Evolutionary conservation across 805 yeast genomes (phyloP), one percentile per base, ranked within the genome.

Genomic region (Ogataea trehalophila): DNA sequence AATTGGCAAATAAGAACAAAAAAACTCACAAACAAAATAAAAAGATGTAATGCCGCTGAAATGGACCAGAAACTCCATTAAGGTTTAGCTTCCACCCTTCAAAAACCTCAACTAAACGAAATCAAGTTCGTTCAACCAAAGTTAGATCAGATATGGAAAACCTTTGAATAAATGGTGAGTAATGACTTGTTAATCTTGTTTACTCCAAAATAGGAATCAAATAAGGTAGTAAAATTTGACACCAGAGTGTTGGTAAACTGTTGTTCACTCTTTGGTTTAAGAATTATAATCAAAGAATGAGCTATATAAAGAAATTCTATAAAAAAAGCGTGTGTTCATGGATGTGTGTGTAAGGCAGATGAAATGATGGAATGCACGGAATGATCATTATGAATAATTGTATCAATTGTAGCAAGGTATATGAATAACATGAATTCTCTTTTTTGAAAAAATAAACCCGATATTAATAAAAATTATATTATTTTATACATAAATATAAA

Each of bases 201-300:
- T 84, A 90, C 90, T 72, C 85, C 80, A 81, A 83, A 87, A 87
- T 86, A 84, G 95, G 91, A 83, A 78, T 83, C 79, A 76, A 76
- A 76, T 80, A 84, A 70, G 66, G 82, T 48, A 47, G 55, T 43
- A 51, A 46, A 53, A 80, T 77, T 73, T 74, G 79, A 83, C 84
- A 81, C 90, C 94, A 85, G 94, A 85, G 92, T 87, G 95, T 86
- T 80, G 84, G 88, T 91, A 86, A 87, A 83, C 88, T 70, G 62
- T 26, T 18, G 9, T n/a, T 34, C 7, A 11, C 8, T 16, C n/a
- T 9, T 16, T 37, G 15, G 31, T 20, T n/a, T 37, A 15, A 17
- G 13, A 22, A 20, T 37, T 16, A 37, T 33, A n/a, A 18, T 20
- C 5, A 18, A 31, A 16, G 31, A 16, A 14, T 14, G 20, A 26